Evolutionary conservation across 1,284 basidiomycete genomes (phyloP), one percentile per base, ranked within the genome.

Genomic region (Clitocybe nebularis): DNA sequence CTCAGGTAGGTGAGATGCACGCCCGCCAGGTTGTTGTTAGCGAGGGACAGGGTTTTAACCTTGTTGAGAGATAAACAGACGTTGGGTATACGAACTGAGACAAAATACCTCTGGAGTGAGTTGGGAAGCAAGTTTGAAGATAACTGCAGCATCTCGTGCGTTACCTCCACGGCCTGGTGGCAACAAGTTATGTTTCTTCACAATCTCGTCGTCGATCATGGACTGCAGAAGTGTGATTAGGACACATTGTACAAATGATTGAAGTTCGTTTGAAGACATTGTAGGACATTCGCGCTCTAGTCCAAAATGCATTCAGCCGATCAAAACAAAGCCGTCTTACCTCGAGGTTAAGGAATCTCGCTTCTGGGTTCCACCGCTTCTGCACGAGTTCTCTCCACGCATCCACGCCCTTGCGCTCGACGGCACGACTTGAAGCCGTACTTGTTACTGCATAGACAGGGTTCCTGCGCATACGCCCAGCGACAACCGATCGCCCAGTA

Each of bases 121-220:
- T 53, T 86, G 77, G 17, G 78, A 74, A 5, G 89, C 88, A 13
- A 93, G 70, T 64, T 93, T 94, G 69, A 91, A 90, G 26, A 93
- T 79, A 17, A 91, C 90, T 5, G 84, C 78, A 1, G 83, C 79
- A 53, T 91, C 84, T 50, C 77, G 79, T 25, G 66, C 59, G 10
- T 80, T 73, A 8, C 77, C 69, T 16, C 78, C 76, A 20, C 71
- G 63, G n/a, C 87, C 86, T 6, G 88, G 86, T 2, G 84, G 72
- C 19, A 69, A 58, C 34, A 93, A 66, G 32, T 77, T 74, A 53
- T 84, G 66, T 55, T 79, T 81, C 57, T 74, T 77, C 45, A 93
- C 66, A 34, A 83, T 66, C 29, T 82, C 77, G 58, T 94, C 91
- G 22, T 85, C 78, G 36, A 75, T 64, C 73, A 93, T 65, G 29